Percentiles rank a stretch among this genome's conserved stretches.
phyloP scores from a whole-genome alignment of 257 asterid species.

The Salvia rosmarinus region DNA sequence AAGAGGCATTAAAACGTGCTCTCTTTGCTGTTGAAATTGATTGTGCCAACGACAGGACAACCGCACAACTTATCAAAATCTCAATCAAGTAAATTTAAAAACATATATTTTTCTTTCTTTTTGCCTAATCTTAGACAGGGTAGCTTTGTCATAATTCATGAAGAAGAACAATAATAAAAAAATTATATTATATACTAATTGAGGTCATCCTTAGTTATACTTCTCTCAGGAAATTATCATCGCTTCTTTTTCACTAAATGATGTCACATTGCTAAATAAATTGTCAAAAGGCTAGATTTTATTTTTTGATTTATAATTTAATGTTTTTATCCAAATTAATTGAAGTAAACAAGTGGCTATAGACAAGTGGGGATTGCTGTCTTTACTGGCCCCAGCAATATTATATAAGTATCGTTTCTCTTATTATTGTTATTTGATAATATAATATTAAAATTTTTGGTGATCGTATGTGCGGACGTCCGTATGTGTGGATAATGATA shows the following conservation, averaged over 20 bases:
- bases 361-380: not conserved
- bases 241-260: not conserved
- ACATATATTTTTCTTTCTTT: not conserved
- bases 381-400: not conserved
- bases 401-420: not conserved
- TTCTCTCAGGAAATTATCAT: not conserved
- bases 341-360: not conserved
- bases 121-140: not conserved
- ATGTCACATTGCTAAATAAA: not conserved
- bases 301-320: not conserved
- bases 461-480: too few species aligned
- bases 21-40: not conserved
- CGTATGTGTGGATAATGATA: too few species aligned
- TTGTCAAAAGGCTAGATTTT: not conserved
- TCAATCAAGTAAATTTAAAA: not conserved
- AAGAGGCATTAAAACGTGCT: not conserved
- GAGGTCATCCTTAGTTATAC: not conserved
- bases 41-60: not conserved
- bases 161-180: not conserved
- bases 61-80: not conserved
- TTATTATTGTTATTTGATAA: not conserved
- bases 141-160: not conserved
- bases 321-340: not conserved
- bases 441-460: too few species aligned
- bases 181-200: not conserved